Evolutionary conservation across 345 rosid genomes (phyloP), one percentile per base, ranked within the genome.

Genomic region (Ricinus communis): DNA sequence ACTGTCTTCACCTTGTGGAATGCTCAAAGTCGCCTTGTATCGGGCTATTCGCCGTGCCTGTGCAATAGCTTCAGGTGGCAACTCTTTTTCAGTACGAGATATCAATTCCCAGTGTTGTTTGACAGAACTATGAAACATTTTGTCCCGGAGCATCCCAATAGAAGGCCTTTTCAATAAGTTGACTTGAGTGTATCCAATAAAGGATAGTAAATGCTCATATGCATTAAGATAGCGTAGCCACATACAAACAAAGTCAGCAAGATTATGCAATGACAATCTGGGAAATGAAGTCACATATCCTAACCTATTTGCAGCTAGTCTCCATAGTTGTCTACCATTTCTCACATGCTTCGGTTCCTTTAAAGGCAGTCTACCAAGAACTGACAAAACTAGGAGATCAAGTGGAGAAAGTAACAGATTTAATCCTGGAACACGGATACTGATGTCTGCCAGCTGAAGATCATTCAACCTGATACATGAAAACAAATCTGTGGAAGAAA

Each of bases 11-110:
- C 69, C 77, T 77, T 55, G 65, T 66, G 62, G 85, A 77, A 72
- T 66, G 31, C 75, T 70, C 70, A 82, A 65, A 36, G 69, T 57
- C 65, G 86, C 82, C 75, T 87, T 86, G 80, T 76, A 80, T 66
- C 95, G 83, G 69, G 87, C 96, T 71, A 91, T 84, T 77, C 88
- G 85, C 71, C 98, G 81, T 59, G 96, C 98, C 81, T 84, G 94
- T 62, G 88, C 84, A 65, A 94, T 86, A 64, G 91, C 89, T 81
- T 88, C 91, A 74, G 87, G 83, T 28, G 96, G 87, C 54, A 94
- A 87, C 74, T 90, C 75, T 72, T 84, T 85, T 79, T 94, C 98
- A 71, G 84, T 69, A 61, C 77, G 59, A 70, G 80, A 79, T 71
- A 94, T 85, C 73, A 77, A 74, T 68, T 79, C 79, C 96, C 96